These are phyloP conservation scores for Durusdinium trenchii DNA, from an alignment of 73 alveolate genomes.

Conservation along the genomic window DNA sequence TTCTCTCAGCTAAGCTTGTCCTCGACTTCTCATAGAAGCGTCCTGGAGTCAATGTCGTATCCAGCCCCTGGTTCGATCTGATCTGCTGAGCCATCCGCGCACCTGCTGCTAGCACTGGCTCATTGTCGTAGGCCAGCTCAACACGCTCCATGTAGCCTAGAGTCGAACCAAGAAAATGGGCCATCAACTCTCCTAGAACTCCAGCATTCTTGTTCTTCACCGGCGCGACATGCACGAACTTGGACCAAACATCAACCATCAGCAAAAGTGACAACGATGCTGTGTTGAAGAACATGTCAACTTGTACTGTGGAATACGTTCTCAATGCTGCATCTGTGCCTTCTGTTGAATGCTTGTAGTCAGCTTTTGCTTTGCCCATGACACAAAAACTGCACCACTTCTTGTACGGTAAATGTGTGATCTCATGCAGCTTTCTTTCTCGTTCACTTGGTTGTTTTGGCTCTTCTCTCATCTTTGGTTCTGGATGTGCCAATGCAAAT, in stretches of 20 bases:
- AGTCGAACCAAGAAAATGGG: background rate
- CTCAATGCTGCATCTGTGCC: background rate
- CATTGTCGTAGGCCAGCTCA: background rate
- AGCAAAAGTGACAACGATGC: background rate
- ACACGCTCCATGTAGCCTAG: background rate
- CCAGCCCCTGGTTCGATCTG: background rate
- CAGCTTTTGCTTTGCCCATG: background rate
- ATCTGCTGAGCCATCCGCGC: background rate
- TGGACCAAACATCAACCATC: background rate
- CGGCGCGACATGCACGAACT: background rate
- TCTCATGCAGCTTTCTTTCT: background rate
- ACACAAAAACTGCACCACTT: background rate
- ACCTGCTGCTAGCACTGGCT: slow-evolving; percentile 1
- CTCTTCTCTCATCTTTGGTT: background rate
- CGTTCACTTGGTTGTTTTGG: background rate
- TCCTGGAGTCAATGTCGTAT: background rate
- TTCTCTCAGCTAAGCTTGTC: background rate
- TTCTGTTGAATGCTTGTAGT: background rate
- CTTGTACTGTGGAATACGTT: background rate
- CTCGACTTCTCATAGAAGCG: background rate
- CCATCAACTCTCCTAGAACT: background rate
- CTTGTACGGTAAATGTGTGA: background rate
- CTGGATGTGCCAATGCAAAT: background rate
- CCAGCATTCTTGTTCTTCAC: background rate
- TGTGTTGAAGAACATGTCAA: background rate